A percentile compares a stretch with the other conserved stretches of the same genome.
These are phyloP conservation scores for Cadophora sp. DNA, from an alignment of 2,329 filamentous ascomycete species.

Conservation along the genomic window DNA sequence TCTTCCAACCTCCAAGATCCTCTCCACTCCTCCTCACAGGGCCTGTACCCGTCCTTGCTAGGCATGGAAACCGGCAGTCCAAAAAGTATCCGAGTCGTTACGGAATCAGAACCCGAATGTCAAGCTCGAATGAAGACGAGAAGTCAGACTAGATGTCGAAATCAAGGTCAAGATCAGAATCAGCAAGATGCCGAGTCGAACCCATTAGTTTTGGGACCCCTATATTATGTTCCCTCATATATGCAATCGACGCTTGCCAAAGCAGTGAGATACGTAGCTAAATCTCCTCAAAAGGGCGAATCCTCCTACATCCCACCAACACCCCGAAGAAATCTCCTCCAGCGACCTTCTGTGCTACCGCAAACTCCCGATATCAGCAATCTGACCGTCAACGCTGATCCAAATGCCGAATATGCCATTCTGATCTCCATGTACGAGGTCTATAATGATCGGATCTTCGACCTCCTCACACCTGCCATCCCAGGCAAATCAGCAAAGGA, in stretches of 20 bases:
- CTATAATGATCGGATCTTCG: constrained; percentile 97
- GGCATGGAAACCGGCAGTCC: constrained; percentile 39
- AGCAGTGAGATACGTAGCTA: constrained; percentile 45
- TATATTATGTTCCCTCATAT: constrained; percentile 38
- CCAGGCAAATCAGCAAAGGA: constrained; percentile 71
- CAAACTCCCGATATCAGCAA: constrained; percentile 77
- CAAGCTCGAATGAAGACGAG: background rate
- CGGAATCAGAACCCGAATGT: constrained; percentile 6
- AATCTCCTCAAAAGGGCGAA: constrained; percentile 57
- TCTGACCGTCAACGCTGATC: constrained; percentile 70
- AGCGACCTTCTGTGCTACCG: constrained; percentile 74
- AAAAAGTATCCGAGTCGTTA: constrained; percentile 39
- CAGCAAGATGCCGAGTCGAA: background rate
- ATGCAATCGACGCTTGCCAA: constrained; percentile 42
- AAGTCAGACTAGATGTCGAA: constrained; percentile 17
- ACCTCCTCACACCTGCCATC: constrained; percentile 75
- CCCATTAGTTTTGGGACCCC: constrained; percentile 10
- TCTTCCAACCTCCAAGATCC: constrained; percentile 28
- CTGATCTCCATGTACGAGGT: constrained; percentile 98
- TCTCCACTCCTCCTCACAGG: constrained; percentile 28
- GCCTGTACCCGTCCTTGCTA: constrained; percentile 36
- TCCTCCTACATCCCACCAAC: constrained; percentile 57
- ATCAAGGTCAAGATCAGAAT: constrained; percentile 14
- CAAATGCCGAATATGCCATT: constrained; percentile 80
- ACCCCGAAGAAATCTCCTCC: constrained; percentile 65